Conservation (phyloP, 495 filamentous ascomycete genomes). For the Daldinia decipiens region DNA sequence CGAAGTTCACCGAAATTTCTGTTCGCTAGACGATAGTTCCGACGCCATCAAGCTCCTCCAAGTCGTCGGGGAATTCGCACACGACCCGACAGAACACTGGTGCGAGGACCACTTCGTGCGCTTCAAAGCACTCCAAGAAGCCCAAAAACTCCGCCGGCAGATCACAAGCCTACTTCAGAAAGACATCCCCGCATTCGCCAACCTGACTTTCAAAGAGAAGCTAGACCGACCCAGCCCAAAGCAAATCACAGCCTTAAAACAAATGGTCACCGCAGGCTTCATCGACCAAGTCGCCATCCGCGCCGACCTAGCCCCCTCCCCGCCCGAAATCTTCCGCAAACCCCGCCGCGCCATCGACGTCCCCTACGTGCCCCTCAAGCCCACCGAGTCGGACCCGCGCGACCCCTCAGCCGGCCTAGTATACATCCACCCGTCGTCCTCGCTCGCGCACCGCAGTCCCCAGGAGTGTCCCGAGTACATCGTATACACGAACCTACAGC, state of each 20-base stretch:
- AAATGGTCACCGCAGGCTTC: constrained; percentile 92
- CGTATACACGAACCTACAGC: constrained; percentile 86
- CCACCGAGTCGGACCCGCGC: constrained; percentile 59
- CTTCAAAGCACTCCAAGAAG: constrained; percentile 85
- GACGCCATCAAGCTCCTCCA: constrained; percentile 93
- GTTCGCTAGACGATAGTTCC: constrained; percentile 79
- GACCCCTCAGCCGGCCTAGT: constrained; percentile 63
- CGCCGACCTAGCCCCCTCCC: constrained; percentile 80
- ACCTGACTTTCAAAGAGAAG: constrained; percentile 64
- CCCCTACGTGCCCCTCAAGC: constrained; percentile 87
- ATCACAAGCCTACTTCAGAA: constrained; percentile 80
- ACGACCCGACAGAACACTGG: constrained; percentile 73
- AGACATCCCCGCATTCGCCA: constrained; percentile 75
- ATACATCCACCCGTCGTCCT: constrained; percentile 87
- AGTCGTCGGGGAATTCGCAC: constrained; percentile 84
- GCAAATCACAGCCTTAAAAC: constrained; percentile 83
- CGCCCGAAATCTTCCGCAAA: constrained; percentile 74
- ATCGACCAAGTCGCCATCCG: constrained; percentile 96
- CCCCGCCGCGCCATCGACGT: constrained; percentile 86
- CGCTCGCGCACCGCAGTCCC: constrained; percentile 74
- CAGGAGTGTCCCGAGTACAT: constrained; percentile 84
- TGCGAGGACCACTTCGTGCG: constrained; percentile 84
- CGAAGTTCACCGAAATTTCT: constrained; percentile 78
- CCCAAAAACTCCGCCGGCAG: constrained; percentile 81
- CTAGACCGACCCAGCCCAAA: constrained; percentile 75